Evolutionary conservation across 176 grass and related monocot genomes (phyloP), one percentile per base, ranked within the genome.

Genomic region (Oryza glumipatula): DNA sequence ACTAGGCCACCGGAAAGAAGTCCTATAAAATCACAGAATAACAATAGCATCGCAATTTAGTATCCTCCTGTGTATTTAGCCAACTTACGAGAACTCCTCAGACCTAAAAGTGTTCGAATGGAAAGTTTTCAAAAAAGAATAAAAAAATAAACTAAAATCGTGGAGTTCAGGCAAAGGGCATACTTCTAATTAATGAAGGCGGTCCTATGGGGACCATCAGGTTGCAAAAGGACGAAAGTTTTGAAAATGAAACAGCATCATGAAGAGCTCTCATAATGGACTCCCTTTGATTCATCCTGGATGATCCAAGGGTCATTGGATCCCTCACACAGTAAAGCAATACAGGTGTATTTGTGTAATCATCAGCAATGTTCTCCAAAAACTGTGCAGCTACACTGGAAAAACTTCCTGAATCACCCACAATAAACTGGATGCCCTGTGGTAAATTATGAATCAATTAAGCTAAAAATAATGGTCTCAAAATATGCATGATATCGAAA

Each of bases 361-460:
- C 93, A 95, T 98, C 96, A 46, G 86, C 88, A 58, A 96, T 88
- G 75, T 83, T 94, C 87, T 99, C 93, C 82, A 94, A 86, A 88
- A 85, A 90, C 51, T 92, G 83, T 72, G 84, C 88, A 88, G 89
- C 91, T 43, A 94, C 72, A 63, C 65, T 85, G 48, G 93, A 92
- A 93, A 99, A 98, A 7, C 89, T 85, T 75, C 89, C 89, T 26
- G 84, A 90, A 80, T 90, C 89, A 13, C 87, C 89, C 49, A 96
- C 89, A 72, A 94, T 36, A 86, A 89, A 90, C 73, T 94, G 93
- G 70, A 98, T 86, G 28, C 96, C 93, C 96, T 99, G 89, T 71
- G 79, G 61, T 77, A 84, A 80, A 81, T 56, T 74, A 74, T n/a
- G 61, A 60, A 80, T 69, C 17, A 47, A 76, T 82, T 44, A 84